phyloP scores from a whole-genome alignment of 306 rosid species.

The Notholithocarpus densiflorus region DNA sequence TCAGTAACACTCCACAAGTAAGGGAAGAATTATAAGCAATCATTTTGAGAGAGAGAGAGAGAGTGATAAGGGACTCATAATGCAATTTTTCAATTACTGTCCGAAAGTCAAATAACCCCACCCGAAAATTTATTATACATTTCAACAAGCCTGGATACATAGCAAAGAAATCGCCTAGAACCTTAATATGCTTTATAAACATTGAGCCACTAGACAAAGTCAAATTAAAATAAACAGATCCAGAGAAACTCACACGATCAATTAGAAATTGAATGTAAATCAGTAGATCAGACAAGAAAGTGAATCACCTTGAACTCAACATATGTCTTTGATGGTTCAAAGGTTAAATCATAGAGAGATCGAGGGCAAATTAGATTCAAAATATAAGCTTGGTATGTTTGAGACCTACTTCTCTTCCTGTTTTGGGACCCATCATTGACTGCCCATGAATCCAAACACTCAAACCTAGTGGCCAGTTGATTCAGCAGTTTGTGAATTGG shows the following conservation, averaged over 20 bases:
- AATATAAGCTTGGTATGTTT: conserved; percentile 60
- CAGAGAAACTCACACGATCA: conserved; percentile 6
- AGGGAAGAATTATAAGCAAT: neutral
- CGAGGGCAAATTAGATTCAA: conserved; percentile 77
- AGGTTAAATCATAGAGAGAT: conserved; percentile 70
- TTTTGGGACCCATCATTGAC: conserved; percentile 32
- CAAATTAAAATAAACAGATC: neutral
- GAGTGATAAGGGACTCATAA: neutral
- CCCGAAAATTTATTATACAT: conserved; percentile 9
- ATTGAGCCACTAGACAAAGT: conserved; percentile 6
- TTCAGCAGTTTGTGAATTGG: conserved; percentile 83
- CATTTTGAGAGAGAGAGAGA: no score
- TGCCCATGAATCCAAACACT: conserved; percentile 38
- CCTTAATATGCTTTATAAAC: neutral
- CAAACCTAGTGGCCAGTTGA: conserved; percentile 67
- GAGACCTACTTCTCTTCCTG: conserved; percentile 71
- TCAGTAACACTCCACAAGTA: neutral
- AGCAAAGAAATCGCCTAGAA: conserved; percentile 15
- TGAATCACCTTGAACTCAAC: conserved; percentile 78
- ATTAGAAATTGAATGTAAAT: neutral
- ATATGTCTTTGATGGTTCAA: conserved; percentile 80
- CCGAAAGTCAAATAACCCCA: conserved; percentile 23
- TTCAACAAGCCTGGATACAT: conserved; percentile 14
- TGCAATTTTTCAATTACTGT: neutral
- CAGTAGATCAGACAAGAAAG: conserved; percentile 16